Base-by-base conservation (phyloP, 2,329 filamentous ascomycete species). In the Fusarium tupiense region DNA sequence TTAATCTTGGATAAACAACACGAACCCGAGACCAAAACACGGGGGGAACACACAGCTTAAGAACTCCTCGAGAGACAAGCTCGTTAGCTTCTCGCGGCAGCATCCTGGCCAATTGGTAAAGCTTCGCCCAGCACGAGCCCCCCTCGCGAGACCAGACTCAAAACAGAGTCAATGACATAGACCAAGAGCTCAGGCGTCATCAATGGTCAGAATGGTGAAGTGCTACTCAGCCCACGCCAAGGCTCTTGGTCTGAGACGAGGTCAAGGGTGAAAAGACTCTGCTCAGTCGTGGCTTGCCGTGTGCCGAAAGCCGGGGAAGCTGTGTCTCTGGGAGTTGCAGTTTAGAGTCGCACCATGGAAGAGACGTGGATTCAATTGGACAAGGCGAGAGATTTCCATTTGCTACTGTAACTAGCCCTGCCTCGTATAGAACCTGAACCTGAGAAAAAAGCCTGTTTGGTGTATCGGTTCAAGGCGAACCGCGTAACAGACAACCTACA, bases 151-250 rank as follows among this genome's bases (percentile, higher is more conserved):
- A 65, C 73, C 66, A 71, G 40, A 58, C 69, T 69, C 53, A 56
- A 70, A 49, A 43, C 49, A 75, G 66, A 77, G 70, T 75, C 75
- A 74, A 74, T 77, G 70, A 76, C 74, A 74, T 76, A 69, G 68
- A 72, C 74, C 74, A 76, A 76, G 71, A 61, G 22, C 10, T 61
- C 31, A 14, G 9, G 69, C 68, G 40, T 50, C 73, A 64, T 68
- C 64, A 74, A 58, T 76, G 72, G 73, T 29, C 46, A 66, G 60
- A 69, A 52, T 50, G 47, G 35, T 59, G 54, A 58, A 57, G 54
- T 64, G 58, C 63, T 61, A 61, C 54, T 69, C 68, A 72, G 44
- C 58, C 67, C 46, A 38, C 47, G 69, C 72, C 69, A 71, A 72
- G 68, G 59, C 54, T 47, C 52, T 37, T 37, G 56, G 41, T 37